Evolutionary conservation across 768 basidiomycete species (phyloP).

Genomic region (Amanita phalloides): DNA sequence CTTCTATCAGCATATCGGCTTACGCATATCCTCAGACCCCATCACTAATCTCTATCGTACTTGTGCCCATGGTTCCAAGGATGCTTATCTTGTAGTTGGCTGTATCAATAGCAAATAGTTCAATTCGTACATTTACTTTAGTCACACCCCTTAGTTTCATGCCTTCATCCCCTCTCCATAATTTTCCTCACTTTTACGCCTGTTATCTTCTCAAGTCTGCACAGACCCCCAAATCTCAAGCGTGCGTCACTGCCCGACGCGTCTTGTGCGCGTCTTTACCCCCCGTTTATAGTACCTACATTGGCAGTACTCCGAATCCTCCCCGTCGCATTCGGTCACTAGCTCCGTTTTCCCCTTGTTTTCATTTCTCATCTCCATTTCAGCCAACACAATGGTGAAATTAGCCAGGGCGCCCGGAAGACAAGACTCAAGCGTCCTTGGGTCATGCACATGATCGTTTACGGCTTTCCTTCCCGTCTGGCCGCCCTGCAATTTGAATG

Average conservation of each 20-base stretch:
- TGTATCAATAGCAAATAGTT: constrained; percentile 12
- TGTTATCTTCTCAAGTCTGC: constrained; percentile 74
- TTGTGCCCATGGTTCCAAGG: constrained; percentile 23
- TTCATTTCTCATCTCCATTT: not conserved
- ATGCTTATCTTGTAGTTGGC: constrained; percentile 32
- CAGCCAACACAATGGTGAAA: constrained; percentile 73
- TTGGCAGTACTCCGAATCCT: constrained; percentile 63
- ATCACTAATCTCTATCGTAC: constrained; percentile 29
- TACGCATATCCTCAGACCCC: constrained; percentile 21
- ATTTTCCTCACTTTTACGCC: constrained; percentile 64
- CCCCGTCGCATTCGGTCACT: constrained; percentile 50
- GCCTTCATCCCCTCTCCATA: constrained; percentile 18
- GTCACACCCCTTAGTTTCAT: constrained; percentile 5
- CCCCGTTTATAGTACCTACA: constrained; percentile 45
- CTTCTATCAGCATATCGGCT: constrained; percentile 35
- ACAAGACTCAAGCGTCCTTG: constrained; percentile 55
- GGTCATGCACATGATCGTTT: constrained; percentile 81
- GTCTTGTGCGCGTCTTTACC: constrained; percentile 1
- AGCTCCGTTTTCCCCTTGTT: not conserved
- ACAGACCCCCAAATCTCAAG: constrained; percentile 37
- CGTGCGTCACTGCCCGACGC: constrained; percentile 17
- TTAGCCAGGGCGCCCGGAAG: constrained; percentile 60
- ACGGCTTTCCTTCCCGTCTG: constrained; percentile 71
- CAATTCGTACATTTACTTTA: not conserved
- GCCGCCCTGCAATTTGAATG: constrained; percentile 75